Conservation (phyloP, 768 basidiomycete species). For the Phlegmacium glaucopus region DNA sequence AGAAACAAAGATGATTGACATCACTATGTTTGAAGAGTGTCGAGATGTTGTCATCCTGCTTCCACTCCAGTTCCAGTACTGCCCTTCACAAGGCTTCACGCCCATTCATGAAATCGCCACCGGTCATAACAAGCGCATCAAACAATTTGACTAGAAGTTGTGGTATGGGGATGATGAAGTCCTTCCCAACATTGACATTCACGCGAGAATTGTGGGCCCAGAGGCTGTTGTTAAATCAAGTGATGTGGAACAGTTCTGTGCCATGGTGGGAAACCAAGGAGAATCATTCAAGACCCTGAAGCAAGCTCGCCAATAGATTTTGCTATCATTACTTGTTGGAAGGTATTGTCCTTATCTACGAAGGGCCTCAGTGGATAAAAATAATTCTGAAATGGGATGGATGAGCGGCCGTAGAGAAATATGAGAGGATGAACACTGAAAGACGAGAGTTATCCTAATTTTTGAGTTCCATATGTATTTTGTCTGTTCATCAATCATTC, state of each 20-base stretch:
- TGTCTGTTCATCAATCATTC: too few species aligned
- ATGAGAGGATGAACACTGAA: too few species aligned
- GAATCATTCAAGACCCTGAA: constrained; percentile 84
- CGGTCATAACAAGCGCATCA: constrained; percentile 86
- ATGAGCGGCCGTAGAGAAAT: too few species aligned
- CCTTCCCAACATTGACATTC: constrained; percentile 76
- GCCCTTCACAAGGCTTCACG: constrained; percentile 82
- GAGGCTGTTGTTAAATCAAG: constrained; percentile 76
- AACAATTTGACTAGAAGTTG: constrained; percentile 96
- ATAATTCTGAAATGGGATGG: too few species aligned
- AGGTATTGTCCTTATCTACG: constrained; percentile 74
- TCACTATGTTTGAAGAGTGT: too few species aligned
- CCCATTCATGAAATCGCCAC: constrained; percentile 89
- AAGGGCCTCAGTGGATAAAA: too few species aligned
- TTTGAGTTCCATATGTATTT: too few species aligned
- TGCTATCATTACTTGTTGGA: constrained; percentile 97
- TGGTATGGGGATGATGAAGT: constrained; percentile 90
- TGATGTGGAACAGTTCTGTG: constrained; percentile 86
- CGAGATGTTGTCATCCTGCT: too few species aligned
- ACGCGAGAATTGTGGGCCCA: constrained; percentile 81
- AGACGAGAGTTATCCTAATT: too few species aligned
- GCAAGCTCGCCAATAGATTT: constrained; percentile 98
- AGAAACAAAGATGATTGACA: too few species aligned
- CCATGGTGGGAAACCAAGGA: constrained; percentile 89
- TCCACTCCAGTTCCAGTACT: constrained; percentile 77